These are phyloP conservation scores for Phialophora macrospora DNA, from an alignment of 2,329 filamentous ascomycete genomes.

Conservation along the genomic window DNA sequence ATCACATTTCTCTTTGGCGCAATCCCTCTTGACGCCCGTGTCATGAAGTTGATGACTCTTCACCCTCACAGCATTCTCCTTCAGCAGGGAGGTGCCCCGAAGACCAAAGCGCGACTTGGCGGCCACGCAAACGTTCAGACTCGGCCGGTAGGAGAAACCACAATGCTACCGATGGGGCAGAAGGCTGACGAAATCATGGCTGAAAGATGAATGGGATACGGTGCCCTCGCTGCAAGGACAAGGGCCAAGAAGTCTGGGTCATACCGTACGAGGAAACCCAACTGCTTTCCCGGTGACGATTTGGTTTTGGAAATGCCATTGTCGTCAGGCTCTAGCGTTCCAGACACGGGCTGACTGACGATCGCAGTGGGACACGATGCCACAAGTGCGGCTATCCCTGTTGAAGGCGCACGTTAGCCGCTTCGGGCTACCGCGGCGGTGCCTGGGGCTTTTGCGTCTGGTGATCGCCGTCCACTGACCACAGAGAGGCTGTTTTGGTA, in stretches of 20 bases:
- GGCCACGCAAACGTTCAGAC: slow-evolving; percentile 4
- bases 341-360: slow-evolving; percentile 8
- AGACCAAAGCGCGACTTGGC: neutral
- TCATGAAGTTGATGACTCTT: neutral
- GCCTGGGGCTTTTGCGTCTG: neutral
- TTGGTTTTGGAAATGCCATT: neutral
- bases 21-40: neutral
- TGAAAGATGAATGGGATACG: slow-evolving; percentile 52
- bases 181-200: slow-evolving; percentile 16
- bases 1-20: neutral
- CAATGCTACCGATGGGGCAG: neutral
- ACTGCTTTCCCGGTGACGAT: neutral
- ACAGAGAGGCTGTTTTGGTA: neutral
- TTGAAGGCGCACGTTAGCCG: slow-evolving; percentile 23
- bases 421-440: neutral
- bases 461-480: neutral
- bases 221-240: slow-evolving; percentile 47
- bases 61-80: neutral
- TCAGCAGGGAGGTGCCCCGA: neutral
- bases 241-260: slow-evolving; percentile 51
- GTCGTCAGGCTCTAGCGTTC: neutral
- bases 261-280: slow-evolving; percentile 42
- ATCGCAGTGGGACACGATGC: slow-evolving; percentile 47
- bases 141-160: slow-evolving; percentile 16
- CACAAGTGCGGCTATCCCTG: slow-evolving; percentile 49